Percentiles rank a stretch among this genome's conserved stretches.
Evolutionary conservation across 768 basidiomycete species (phyloP).

Genomic region (Pisolithus orientalis): DNA sequence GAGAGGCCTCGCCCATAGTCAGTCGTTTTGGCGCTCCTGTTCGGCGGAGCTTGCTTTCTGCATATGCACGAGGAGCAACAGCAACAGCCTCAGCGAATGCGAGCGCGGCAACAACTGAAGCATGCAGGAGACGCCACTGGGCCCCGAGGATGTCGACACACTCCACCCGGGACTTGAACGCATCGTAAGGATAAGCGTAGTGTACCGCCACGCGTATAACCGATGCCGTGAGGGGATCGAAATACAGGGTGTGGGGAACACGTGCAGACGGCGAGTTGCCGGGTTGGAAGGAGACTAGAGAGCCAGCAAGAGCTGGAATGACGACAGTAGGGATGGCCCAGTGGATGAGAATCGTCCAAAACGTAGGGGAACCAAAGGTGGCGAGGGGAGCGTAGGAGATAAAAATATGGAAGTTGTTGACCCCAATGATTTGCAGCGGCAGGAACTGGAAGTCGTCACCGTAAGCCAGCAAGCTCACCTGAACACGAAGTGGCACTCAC

Average conservation of each 20-base stretch:
- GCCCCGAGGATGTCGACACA: constrained; percentile 51
- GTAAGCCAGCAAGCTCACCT: neutral
- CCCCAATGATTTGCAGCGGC: constrained; percentile 6
- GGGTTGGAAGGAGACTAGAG: constrained; percentile 58
- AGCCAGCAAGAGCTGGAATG: constrained; percentile 51
- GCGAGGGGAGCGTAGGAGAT: constrained; percentile 45
- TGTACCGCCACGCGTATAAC: constrained; percentile 60
- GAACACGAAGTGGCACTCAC: constrained; percentile 23
- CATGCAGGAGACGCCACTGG: constrained; percentile 49
- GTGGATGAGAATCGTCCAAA: constrained; percentile 51
- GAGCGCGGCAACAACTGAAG: constrained; percentile 53
- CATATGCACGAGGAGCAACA: constrained; percentile 36
- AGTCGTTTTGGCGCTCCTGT: constrained; percentile 18
- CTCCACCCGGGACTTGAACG: constrained; percentile 14
- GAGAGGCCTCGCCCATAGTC: constrained; percentile 15
- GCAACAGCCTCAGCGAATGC: constrained; percentile 64
- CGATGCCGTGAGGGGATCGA: constrained; percentile 60
- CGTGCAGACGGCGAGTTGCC: constrained; percentile 23
- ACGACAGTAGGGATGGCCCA: constrained; percentile 60
- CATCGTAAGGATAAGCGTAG: constrained; percentile 47
- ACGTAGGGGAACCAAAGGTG: constrained; percentile 39
- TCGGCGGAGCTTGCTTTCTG: constrained; percentile 22
- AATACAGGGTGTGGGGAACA: constrained; percentile 20
- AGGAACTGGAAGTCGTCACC: constrained; percentile 7
- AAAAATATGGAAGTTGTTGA: constrained; percentile 11